These are phyloP conservation scores for Byssothecium circinans DNA, from an alignment of 2,329 filamentous ascomycete genomes.

Conservation along the genomic window DNA sequence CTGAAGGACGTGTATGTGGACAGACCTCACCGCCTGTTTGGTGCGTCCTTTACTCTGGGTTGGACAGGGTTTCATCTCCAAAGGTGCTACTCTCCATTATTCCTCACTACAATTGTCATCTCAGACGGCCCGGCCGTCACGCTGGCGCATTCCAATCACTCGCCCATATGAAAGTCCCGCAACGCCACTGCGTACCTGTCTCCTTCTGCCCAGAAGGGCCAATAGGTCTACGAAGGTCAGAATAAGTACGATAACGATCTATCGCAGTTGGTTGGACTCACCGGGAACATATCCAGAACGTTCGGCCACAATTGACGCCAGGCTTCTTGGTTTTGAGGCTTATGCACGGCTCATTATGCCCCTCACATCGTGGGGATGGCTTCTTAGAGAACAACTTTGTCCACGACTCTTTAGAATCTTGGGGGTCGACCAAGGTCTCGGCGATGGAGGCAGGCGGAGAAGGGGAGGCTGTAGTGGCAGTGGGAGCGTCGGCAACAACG, in stretches of 20 bases:
- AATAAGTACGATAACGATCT: neutral
- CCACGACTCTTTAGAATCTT: constrained; percentile 74
- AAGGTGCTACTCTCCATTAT: too few species aligned
- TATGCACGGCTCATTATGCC: constrained; percentile 82
- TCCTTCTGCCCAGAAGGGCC: constrained; percentile 86
- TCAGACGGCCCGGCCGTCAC: neutral
- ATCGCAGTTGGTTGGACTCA: constrained; percentile 38
- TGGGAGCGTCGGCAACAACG: constrained; percentile 4
- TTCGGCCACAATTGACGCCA: constrained; percentile 73
- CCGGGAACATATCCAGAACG: constrained; percentile 70
- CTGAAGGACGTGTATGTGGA: too few species aligned
- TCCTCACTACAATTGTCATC: too few species aligned
- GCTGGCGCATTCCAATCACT: constrained; percentile 59
- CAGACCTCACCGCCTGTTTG: too few species aligned
- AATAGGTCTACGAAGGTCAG: constrained; percentile 60
- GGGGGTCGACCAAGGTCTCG: constrained; percentile 25
- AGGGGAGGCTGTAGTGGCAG: constrained; percentile 5
- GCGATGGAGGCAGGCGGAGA: constrained; percentile 1
- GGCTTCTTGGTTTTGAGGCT: constrained; percentile 84
- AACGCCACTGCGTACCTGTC: constrained; percentile 82
- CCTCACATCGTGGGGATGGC: constrained; percentile 74
- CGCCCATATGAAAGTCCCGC: constrained; percentile 76
- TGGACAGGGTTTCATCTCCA: too few species aligned
- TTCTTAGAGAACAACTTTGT: constrained; percentile 78
- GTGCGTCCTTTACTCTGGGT: too few species aligned